Conservation (phyloP, 1,139 yeast genomes). For the Yamadazyma sp. region DNA sequence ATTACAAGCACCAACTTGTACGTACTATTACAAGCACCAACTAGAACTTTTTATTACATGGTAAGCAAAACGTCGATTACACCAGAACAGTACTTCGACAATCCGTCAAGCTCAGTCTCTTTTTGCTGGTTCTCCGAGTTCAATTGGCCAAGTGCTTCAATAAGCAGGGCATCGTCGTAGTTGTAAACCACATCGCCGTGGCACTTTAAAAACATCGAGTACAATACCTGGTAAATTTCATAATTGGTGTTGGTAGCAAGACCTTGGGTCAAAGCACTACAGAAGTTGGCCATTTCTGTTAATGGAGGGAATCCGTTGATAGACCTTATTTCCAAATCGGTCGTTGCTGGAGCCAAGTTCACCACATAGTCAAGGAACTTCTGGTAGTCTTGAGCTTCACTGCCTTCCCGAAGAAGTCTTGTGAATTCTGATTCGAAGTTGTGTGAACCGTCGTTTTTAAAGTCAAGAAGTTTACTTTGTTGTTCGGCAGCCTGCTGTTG, state of each 20-base stretch:
- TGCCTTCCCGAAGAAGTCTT: constrained; percentile 54
- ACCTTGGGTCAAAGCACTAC: constrained; percentile 65
- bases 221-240: constrained; percentile 76
- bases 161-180: constrained; percentile 35
- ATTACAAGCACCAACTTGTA: no score
- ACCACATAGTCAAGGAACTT: constrained; percentile 57
- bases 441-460: constrained; percentile 22
- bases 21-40: no score
- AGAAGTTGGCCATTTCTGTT: constrained; percentile 63
- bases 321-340: constrained; percentile 87
- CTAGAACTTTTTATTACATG: constrained; percentile 24
- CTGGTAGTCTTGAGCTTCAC: constrained; percentile 38
- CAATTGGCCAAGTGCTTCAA: constrained; percentile 39
- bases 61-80: constrained; percentile 63
- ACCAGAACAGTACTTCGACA: constrained; percentile 82
- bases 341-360: constrained; percentile 70
- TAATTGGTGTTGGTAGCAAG: constrained; percentile 56
- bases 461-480: constrained; percentile 27
- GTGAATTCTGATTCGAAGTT: constrained; percentile 79
- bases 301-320: constrained; percentile 64
- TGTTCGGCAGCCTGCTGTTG: constrained; percentile 17
- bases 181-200: constrained; percentile 82
- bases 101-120: constrained; percentile 54
- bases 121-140: constrained; percentile 33
- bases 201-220: constrained; percentile 66